Base-by-base conservation (phyloP, 108 stramenopile genomes). In the Epipyxis sp. region DNA sequence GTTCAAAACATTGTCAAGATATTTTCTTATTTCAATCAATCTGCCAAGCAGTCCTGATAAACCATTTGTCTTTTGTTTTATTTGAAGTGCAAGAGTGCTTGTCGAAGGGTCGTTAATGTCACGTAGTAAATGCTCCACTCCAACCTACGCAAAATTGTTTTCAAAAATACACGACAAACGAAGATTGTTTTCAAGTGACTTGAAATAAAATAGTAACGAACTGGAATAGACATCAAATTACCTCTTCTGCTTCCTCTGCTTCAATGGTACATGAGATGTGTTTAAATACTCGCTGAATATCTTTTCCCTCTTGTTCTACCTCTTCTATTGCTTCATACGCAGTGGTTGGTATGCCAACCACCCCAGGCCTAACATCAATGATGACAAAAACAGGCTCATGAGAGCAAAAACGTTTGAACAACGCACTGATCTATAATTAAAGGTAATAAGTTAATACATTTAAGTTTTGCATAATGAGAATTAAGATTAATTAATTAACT, bases 101-200 rank as follows among this genome's bases (percentile, higher is more conserved):
- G 95, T 91, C n/a, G 96, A 94, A 10, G 98, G 98, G 86, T 99
- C 98, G 80, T 99, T 99, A 84, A 99, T 95, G 80, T 99, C 98
- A 54, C 98, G 92, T 76, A 99, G 80, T 65, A 99, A 88, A 86
- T 99, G 98, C 82, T 97, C 98, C 35, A 99, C 98, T 32, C 96
- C 98, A 27, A 99, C 93, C 65, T 68, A 68, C 20, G 40, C 40
- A 68, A 16, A 68, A 20, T 13, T 20, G 54, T 57, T 20, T 16
- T 37, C 65, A 25, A 41, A 20, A 40, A 68, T 16, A 68, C n/a
- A n/a, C n/a, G n/a, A n/a, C 20, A 20, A 20, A 68, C 65, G 20
- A 25, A 20, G 54, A 57, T 16, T 68, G 16, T 20, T 20, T 16
- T 68, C 65, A 37, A 13, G 39, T 68, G 39, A 40, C 65, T 68